Evolutionary conservation across 192 early-diverging fungal genomes (phyloP).

Genomic region (Dissophora globulifera): DNA sequence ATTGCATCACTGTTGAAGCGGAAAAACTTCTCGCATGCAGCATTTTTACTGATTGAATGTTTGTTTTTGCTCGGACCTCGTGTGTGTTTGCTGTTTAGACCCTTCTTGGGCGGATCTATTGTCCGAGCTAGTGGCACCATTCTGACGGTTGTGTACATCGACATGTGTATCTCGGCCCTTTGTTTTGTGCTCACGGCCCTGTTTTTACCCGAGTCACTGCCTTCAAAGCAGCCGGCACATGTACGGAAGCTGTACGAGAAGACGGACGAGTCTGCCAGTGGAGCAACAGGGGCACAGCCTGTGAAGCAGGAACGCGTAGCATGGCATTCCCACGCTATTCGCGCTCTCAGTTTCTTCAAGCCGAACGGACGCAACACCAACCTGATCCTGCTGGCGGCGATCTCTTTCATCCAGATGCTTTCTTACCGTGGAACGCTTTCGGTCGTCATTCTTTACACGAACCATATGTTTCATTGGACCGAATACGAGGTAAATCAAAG

Average conservation of each 20-base stretch:
- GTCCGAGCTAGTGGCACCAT: slow-evolving; percentile 16
- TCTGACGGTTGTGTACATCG: slow-evolving; percentile 32
- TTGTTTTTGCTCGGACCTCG: background rate
- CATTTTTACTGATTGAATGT: background rate
- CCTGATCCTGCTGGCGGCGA: slow-evolving; percentile 26
- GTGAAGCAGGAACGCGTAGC: slow-evolving; percentile 9
- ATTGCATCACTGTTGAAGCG: too few species aligned
- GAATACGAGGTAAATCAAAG: slow-evolving; percentile 44
- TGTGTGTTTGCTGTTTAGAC: slow-evolving; percentile 1
- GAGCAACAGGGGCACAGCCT: too few species aligned
- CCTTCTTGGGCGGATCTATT: slow-evolving; percentile 20
- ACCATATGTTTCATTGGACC: slow-evolving; percentile 56
- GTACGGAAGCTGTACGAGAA: slow-evolving; percentile 9
- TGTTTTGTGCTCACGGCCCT: slow-evolving; percentile 17
- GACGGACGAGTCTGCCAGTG: background rate
- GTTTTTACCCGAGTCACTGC: slow-evolving; percentile 41
- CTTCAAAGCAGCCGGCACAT: slow-evolving; percentile 10
- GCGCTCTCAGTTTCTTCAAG: slow-evolving; percentile 32
- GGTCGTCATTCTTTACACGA: slow-evolving; percentile 56
- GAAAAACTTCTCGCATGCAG: too few species aligned
- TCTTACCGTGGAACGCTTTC: slow-evolving; percentile 30
- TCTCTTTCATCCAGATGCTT: slow-evolving; percentile 37
- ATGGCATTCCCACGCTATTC: slow-evolving; percentile 32
- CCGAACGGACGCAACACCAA: slow-evolving; percentile 53
- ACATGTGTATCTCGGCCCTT: slow-evolving; percentile 1